Base-by-base conservation (phyloP, 2,329 filamentous ascomycete genomes). In the Aspergillus sp. region DNA sequence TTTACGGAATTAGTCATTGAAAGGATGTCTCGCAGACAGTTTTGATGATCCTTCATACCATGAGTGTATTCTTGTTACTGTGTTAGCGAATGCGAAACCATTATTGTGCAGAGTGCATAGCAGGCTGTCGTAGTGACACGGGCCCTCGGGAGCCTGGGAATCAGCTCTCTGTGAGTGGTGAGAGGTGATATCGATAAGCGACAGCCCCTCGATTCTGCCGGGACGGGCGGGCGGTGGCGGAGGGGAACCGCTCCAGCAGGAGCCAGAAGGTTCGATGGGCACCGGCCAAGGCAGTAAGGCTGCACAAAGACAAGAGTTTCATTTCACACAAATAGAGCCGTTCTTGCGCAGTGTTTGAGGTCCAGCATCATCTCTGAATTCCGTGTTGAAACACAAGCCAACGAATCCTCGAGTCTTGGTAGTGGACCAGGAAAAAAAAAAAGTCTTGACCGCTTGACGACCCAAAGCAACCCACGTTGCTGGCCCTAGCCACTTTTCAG, bases 211-310 rank as follows among this genome's bases (percentile, higher is more conserved):
- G 15, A 56, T 66, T 70, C 66, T 70, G 70, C 69, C 59, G 1
- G 45, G 12, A 7, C 8, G 3, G 5, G 7, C 17, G 54, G 67
- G 67, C 70, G 70, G 71, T 72, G 61, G 68, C 49, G 19, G 13
- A 46, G 51, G 61, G 62, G 64, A 64, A 53, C 44, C 33, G 50
- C 70, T 20, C 70, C 53, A 68, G 72, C 51, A 71, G 57, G 58
- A 68, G 60, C 75, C 68, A 74, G 75, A 77, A 77, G 67, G 64
- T 76, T 77, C 75, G 71, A 75, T 67, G 64, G 58, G 34, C 53
- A 40, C 22, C 51, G 51, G 58, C 50, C 59, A 50, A 54, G 58
- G 47, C 44, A 34, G 6, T 44, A 27, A 51, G 50, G 59, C 27
- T 51, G 58, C 50, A 45, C 46, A 52, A 54, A 40, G 50, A 34